A percentile compares a stretch with the other conserved stretches of the same genome.
Conservation (phyloP, 129 eudicot species). For the Heracleum sosnowskyi region DNA sequence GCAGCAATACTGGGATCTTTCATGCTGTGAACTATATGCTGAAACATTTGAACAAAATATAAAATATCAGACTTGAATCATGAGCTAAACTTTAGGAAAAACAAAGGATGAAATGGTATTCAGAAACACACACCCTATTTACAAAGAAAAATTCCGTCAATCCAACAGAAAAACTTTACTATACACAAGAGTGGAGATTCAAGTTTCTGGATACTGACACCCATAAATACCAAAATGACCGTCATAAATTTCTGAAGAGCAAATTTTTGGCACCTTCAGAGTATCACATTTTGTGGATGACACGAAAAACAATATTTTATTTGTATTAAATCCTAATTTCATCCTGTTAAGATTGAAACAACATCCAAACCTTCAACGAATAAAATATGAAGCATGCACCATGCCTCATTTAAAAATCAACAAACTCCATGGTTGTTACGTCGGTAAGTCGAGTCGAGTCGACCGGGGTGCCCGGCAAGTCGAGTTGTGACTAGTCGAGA, state of each 20-base stretch:
- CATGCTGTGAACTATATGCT: constrained; percentile 87
- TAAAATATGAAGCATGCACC: constrained; percentile 1
- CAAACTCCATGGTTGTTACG: no score
- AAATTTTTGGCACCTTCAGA: neutral
- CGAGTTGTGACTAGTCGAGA: no score
- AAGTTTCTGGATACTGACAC: neutral
- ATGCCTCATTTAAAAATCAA: neutral
- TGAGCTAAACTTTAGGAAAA: neutral
- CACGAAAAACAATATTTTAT: neutral
- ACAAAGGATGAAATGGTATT: neutral
- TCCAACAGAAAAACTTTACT: neutral
- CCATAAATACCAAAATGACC: neutral
- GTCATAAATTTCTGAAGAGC: neutral
- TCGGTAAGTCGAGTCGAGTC: no score
- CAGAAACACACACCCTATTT: neutral
- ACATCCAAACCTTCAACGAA: neutral
- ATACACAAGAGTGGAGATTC: neutral
- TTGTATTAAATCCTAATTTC: neutral
- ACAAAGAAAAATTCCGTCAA: neutral
- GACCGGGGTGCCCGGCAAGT: no score
- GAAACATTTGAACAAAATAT: constrained; percentile 15
- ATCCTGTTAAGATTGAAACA: neutral
- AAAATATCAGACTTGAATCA: neutral
- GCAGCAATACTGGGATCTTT: constrained; percentile 98
- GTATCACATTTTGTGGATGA: neutral